A percentile compares a stretch with the other conserved stretches of the same genome.
phyloP scores from a whole-genome alignment of 148 eudicot species.

The Tetragonia tetragonoides region DNA sequence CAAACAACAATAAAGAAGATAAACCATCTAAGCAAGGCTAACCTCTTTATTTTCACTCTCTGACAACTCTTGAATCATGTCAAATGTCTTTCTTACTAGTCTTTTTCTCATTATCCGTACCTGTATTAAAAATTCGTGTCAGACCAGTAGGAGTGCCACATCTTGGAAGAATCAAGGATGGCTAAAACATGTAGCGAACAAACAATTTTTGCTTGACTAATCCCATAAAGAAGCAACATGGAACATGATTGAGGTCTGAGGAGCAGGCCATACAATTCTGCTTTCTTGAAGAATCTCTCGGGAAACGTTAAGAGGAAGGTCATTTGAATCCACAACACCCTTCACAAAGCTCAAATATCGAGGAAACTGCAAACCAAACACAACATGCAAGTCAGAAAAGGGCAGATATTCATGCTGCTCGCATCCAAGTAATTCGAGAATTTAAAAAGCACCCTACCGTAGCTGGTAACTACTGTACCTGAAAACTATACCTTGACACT shows the following conservation, averaged over 20 bases:
- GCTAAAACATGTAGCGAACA: neutral
- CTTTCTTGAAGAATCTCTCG: conserved; percentile 99
- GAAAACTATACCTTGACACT: neutral
- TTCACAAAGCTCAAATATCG: conserved; percentile 94
- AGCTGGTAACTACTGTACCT: neutral
- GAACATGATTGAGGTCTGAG: neutral
- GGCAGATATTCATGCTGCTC: neutral
- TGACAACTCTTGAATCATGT: conserved; percentile 92
- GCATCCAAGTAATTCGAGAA: neutral
- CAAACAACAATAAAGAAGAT: neutral
- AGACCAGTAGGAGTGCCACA: neutral
- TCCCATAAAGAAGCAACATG: neutral
- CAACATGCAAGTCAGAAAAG: conserved; percentile 2
- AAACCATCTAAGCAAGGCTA: neutral
- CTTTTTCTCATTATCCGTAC: conserved; percentile 97
- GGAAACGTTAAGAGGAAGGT: conserved; percentile 96
- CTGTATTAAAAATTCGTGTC: conserved; percentile 30
- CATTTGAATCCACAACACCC: conserved; percentile 98
- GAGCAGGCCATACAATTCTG: conserved; percentile 66
- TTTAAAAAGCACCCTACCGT: neutral
- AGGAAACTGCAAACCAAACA: conserved; percentile 65
- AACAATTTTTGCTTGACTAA: neutral
- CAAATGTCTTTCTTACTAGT: conserved; percentile 91
- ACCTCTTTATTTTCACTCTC: conserved; percentile 96
- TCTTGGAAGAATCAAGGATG: neutral